These are phyloP conservation scores for Aphanomyces euteiches DNA, from an alignment of 352 stramenopile species.

Conservation along the genomic window DNA sequence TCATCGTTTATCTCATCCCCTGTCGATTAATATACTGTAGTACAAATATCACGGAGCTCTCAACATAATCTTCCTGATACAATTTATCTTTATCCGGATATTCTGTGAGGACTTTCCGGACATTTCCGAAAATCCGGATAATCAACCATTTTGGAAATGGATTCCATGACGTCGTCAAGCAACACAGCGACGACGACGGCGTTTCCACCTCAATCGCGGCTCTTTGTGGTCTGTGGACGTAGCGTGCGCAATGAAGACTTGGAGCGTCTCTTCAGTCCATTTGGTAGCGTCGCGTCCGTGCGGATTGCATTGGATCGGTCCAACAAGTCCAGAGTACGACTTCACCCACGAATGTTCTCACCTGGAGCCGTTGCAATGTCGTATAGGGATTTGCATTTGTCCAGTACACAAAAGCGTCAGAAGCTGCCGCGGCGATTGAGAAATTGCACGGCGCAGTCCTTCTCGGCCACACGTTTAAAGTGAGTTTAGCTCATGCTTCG, in stretches of 20 bases:
- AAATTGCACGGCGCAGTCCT: slow-evolving; percentile 13
- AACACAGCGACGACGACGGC: neutral
- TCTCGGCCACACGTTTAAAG: slow-evolving; percentile 23
- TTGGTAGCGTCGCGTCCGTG: slow-evolving; percentile 18
- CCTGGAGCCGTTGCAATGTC: no score
- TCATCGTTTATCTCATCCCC: no score
- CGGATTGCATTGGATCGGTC: slow-evolving; percentile 25
- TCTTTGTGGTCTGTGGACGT: slow-evolving; percentile 29
- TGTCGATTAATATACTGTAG: no score
- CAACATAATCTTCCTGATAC: no score
- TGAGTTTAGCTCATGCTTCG: slow-evolving; percentile 27
- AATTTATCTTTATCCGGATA: no score
- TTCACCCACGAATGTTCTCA: no score
- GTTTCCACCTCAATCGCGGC: slow-evolving; percentile 22
- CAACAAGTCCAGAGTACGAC: slow-evolving; percentile 25
- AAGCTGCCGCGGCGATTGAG: slow-evolving; percentile 26
- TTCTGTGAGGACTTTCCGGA: neutral
- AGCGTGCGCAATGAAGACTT: slow-evolving; percentile 14
- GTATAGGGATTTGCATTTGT: slow-evolving; percentile 30
- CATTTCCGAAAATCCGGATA: neutral
- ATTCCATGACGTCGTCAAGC: neutral
- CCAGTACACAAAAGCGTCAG: slow-evolving; percentile 18
- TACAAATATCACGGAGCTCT: no score
- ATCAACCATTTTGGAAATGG: neutral
- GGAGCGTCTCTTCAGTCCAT: slow-evolving; percentile 14